phyloP scores from a whole-genome alignment of 108 stramenopile species.

The Skeletonema costatum region DNA sequence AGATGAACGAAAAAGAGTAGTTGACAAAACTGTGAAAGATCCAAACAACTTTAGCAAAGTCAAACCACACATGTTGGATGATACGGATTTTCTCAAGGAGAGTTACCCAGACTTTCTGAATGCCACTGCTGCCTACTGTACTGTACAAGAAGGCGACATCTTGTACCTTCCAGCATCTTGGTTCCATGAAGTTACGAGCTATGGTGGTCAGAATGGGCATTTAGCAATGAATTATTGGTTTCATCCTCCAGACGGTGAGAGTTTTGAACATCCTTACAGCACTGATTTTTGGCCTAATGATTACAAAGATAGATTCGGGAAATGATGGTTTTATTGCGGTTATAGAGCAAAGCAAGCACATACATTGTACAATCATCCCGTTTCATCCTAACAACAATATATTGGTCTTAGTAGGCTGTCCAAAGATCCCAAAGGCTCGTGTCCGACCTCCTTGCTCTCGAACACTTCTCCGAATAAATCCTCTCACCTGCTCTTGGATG shows the following conservation, averaged over 20 bases:
- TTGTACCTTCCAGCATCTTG: slow-evolving; percentile 96
- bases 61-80: slow-evolving; percentile 22
- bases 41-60: slow-evolving; percentile 51
- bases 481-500: slow-evolving; percentile 35
- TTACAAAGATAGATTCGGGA: slow-evolving; percentile 14
- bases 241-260: slow-evolving; percentile 86
- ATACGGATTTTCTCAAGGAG: slow-evolving; percentile 21
- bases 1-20: slow-evolving; percentile 1
- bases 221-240: slow-evolving; percentile 97
- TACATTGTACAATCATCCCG: not conserved
- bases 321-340: not conserved
- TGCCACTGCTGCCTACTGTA: slow-evolving; percentile 48
- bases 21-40: slow-evolving; percentile 51
- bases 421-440: slow-evolving; percentile 21
- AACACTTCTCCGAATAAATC: slow-evolving; percentile 26
- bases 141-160: slow-evolving; percentile 78
- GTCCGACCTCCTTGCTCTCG: slow-evolving; percentile 11
- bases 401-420: not conserved
- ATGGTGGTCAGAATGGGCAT: slow-evolving; percentile 50
- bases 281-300: slow-evolving; percentile 64
- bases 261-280: slow-evolving; percentile 67
- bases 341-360: not conserved
- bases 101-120: slow-evolving; percentile 25
- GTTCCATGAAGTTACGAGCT: slow-evolving; percentile 92
- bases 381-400: not conserved